These are phyloP conservation scores for Spinellus fusiger DNA, from an alignment of 192 early-diverging fungal genomes.

Conservation along the genomic window DNA sequence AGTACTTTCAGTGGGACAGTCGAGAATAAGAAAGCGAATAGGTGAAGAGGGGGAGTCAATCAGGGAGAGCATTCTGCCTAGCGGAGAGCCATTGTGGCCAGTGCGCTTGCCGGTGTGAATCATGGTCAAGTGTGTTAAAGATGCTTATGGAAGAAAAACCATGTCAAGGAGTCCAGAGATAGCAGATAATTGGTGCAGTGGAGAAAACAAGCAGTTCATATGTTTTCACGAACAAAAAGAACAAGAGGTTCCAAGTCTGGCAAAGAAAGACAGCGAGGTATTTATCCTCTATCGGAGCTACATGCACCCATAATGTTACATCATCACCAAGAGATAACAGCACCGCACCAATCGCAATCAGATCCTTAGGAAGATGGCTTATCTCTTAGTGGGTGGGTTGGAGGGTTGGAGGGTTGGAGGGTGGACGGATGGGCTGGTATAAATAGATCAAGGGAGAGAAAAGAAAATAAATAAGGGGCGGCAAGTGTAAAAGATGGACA, in stretches of 20 bases:
- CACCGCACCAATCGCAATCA: no score
- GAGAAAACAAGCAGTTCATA: neutral
- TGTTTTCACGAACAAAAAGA: neutral
- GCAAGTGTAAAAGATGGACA: no score
- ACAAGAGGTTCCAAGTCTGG: neutral
- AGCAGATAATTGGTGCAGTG: neutral
- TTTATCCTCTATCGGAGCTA: no score
- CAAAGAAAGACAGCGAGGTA: no score
- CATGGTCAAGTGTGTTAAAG: neutral
- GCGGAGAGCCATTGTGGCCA: constrained; percentile 18
- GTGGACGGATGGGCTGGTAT: no score
- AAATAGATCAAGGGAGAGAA: no score
- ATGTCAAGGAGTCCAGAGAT: neutral
- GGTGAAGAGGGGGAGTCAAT: constrained; percentile 51
- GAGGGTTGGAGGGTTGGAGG: no score
- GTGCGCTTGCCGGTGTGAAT: constrained; percentile 4
- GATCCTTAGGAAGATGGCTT: no score
- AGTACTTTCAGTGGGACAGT: constrained; percentile 80
- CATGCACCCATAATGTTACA: no score
- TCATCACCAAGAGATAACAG: no score
- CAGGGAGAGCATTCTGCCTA: constrained; percentile 56
- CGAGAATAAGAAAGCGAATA: constrained; percentile 83
- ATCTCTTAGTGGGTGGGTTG: no score
- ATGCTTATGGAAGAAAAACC: neutral
- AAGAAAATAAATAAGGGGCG: no score